phyloP scores from a whole-genome alignment of 768 basidiomycete species.

The Calocybe cyanea region DNA sequence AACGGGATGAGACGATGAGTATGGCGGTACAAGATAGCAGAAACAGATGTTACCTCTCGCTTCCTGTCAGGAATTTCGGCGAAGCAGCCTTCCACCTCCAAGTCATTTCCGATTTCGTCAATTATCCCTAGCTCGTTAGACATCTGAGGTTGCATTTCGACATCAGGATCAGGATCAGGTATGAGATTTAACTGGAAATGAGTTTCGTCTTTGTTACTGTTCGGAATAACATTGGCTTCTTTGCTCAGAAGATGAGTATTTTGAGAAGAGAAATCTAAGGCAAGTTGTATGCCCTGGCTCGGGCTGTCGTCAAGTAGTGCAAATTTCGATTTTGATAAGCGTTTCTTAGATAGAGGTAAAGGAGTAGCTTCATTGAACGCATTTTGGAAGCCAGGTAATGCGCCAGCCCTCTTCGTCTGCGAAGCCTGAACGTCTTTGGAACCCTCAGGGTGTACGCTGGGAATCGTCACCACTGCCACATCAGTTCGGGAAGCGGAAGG shows the following conservation, averaged over 20 bases:
- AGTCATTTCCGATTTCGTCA: slow-evolving; percentile 4
- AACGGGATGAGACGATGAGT: slow-evolving; percentile 9
- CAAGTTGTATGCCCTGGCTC: no score
- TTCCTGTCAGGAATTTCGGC: slow-evolving; percentile 49
- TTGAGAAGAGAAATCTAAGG: slow-evolving; percentile 2
- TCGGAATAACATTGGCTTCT: slow-evolving; percentile 1
- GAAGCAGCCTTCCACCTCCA: slow-evolving; percentile 24
- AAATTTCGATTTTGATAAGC: slow-evolving; percentile 20
- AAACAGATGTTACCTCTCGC: slow-evolving; percentile 41
- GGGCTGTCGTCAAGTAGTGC: neutral
- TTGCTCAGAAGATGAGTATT: neutral
- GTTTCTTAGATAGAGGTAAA: slow-evolving; percentile 20
- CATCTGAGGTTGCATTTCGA: slow-evolving; percentile 21
- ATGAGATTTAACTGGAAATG: slow-evolving; percentile 6
- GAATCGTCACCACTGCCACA: slow-evolving; percentile 33
- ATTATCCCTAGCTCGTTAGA: slow-evolving; percentile 3
- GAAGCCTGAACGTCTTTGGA: slow-evolving; percentile 28
- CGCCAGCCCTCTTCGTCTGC: slow-evolving; percentile 24
- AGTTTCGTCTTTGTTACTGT: slow-evolving; percentile 3
- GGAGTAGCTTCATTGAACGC: slow-evolving; percentile 43
- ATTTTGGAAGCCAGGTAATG: slow-evolving; percentile 53
- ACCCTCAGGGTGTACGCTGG: slow-evolving; percentile 15
- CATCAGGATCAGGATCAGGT: slow-evolving; percentile 28
- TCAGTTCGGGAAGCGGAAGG: slow-evolving; percentile 21
- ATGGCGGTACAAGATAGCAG: neutral